Evolutionary conservation across 2,329 filamentous ascomycete genomes (phyloP).

Genomic region (Verticillium albo-atrum): DNA sequence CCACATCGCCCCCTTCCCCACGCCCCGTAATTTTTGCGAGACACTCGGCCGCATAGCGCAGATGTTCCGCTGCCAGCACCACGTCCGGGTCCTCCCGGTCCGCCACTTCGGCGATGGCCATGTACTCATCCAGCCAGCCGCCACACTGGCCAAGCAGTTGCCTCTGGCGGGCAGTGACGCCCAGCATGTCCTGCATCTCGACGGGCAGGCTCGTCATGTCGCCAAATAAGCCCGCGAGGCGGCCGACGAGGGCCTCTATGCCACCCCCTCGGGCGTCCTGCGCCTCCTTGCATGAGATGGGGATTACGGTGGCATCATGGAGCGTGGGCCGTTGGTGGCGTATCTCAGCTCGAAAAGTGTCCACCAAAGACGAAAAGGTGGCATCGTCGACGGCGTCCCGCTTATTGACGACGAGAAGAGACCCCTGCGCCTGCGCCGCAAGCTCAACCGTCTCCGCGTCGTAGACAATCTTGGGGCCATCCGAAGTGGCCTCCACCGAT

Average conservation of each 20-base stretch:
- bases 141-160: slow-evolving; percentile 74
- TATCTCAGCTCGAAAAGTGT: slow-evolving; percentile 32
- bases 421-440: slow-evolving; percentile 41
- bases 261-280: slow-evolving; percentile 23
- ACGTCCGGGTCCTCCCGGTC: slow-evolving; percentile 63
- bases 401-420: slow-evolving; percentile 60
- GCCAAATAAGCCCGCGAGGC: slow-evolving; percentile 64
- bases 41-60: slow-evolving; percentile 74
- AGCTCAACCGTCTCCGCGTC: slow-evolving; percentile 53
- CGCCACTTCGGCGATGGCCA: slow-evolving; percentile 46
- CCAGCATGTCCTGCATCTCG: slow-evolving; percentile 77
- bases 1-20: slow-evolving; percentile 82
- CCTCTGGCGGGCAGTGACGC: slow-evolving; percentile 85
- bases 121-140: slow-evolving; percentile 67
- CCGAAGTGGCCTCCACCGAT: slow-evolving; percentile 55
- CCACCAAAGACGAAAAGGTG: slow-evolving; percentile 32
- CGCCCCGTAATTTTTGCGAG: slow-evolving; percentile 85
- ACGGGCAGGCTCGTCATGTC: slow-evolving; percentile 66
- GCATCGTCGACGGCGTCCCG: slow-evolving; percentile 40
- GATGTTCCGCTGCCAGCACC: slow-evolving; percentile 83
- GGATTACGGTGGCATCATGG: slow-evolving; percentile 35
- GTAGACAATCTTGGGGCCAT: slow-evolving; percentile 39
- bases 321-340: slow-evolving; percentile 35
- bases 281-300: slow-evolving; percentile 70
- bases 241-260: slow-evolving; percentile 63